Base-by-base conservation (phyloP, 148 eudicot genomes). In the Beta vulgaris region DNA sequence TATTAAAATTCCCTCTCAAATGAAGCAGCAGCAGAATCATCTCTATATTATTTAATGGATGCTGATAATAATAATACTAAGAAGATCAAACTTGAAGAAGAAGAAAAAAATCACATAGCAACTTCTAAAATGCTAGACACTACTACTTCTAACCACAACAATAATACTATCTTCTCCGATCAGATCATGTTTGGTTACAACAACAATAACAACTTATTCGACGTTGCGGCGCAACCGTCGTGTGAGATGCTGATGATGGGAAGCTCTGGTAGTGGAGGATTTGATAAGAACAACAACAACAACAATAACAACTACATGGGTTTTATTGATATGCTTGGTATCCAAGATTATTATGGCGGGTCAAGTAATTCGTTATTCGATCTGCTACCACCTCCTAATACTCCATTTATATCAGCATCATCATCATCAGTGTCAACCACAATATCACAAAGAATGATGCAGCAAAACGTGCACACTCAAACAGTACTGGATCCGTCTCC, bases 291-390 rank as follows among this genome's bases (percentile, higher is more conserved):
- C 0, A 65, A 9, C 7, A 64, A 6, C 42, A 37, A 64, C 29
- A 64, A 36, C 18, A 63, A 36, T 44, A 82, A 60, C n/a, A 75
- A 74, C 1, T 36, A 59, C 55, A 32, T 70, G 11, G 82, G 79
- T 28, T 80, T 82, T 62, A 54, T 81, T 42, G 88, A 84, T 67
- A 79, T 87, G 73, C 74, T 86, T 68, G 84, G 79, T 3, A 28
- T 70, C 16, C 83, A 84, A 46, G 82, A 86, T 44, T 71, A 79
- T 68, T 61, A 16, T 12, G 35, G 43, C 15, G 44, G 58, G 79
- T 61, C 84, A 3, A 40, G 29, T n/a, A n/a, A n/a, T 28, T 79
- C 86, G 49, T 29, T 76, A 43, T 87, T 71, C 71, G 87, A 90
- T 83, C 71, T 87, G 71, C 51, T 82, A 4, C 80, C 68, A 15